Evolutionary conservation across 345 rosid genomes (phyloP).

Genomic region (Pugionium cornutum): DNA sequence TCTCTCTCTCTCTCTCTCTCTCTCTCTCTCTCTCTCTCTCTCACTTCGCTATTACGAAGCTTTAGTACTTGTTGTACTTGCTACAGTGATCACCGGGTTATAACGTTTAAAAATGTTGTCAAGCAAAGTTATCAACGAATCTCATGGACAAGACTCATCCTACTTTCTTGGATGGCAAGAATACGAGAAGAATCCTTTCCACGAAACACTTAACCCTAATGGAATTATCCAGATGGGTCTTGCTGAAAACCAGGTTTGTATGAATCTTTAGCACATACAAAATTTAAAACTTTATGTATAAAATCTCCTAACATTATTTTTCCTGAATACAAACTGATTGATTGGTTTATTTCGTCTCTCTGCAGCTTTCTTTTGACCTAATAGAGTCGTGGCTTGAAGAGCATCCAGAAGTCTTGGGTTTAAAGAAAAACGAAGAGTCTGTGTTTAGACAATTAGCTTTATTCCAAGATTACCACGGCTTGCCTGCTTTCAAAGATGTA

Average conservation of each 20-base stretch:
- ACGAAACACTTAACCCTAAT: conserved; percentile 54
- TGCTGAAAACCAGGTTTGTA: conserved; percentile 86
- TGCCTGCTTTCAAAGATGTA: conserved; percentile 72
- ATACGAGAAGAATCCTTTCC: conserved; percentile 67
- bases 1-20: no score
- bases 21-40: no score
- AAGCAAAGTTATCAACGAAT: conserved; percentile 55
- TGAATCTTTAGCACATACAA: not conserved
- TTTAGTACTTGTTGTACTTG: conserved; percentile 2
- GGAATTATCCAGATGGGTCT: conserved; percentile 96
- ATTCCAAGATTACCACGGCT: conserved; percentile 91
- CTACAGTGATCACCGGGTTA: conserved; percentile 13
- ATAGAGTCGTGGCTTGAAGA: conserved; percentile 70
- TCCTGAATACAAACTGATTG: not conserved
- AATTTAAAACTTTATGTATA: not conserved
- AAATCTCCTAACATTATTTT: not conserved
- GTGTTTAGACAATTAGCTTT: conserved; percentile 69
- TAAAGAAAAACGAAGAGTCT: conserved; percentile 58
- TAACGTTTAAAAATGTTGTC: conserved; percentile 52
- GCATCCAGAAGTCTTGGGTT: conserved; percentile 54
- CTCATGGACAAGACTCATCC: conserved; percentile 83
- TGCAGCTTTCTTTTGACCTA: conserved; percentile 72
- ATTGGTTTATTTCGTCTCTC: conserved; percentile 5
- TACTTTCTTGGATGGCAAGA: conserved; percentile 84
- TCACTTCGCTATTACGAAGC: not conserved